These are phyloP conservation scores for Allantophomopsis lycopodina DNA, from an alignment of 2,329 filamentous ascomycete genomes.

Conservation along the genomic window DNA sequence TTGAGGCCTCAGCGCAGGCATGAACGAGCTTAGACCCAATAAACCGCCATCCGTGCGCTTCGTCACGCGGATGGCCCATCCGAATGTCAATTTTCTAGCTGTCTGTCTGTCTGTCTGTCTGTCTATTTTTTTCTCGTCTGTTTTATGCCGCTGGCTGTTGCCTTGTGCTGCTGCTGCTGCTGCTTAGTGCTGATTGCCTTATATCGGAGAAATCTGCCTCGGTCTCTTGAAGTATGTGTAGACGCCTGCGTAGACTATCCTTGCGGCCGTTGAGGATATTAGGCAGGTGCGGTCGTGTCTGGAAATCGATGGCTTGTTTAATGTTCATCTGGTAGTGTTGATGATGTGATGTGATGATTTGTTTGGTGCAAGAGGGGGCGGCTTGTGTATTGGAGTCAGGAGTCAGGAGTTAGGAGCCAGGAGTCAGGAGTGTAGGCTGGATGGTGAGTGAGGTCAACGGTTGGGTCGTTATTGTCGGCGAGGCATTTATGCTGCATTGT, in stretches of 20 bases:
- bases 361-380: conserved; percentile 53
- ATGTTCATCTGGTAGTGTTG: conserved; percentile 65
- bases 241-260: conserved; percentile 76
- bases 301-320: conserved; percentile 62
- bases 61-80: conserved; percentile 71
- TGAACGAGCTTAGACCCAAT: conserved; percentile 19
- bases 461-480: no score
- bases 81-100: conserved; percentile 59
- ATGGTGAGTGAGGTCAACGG: no score
- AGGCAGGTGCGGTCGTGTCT: conserved; percentile 55
- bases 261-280: conserved; percentile 58
- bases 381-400: conserved; percentile 62
- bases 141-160: background rate
- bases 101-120: no score
- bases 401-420: no score
- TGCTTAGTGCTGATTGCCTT: background rate
- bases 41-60: conserved; percentile 68
- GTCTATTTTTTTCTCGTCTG: background rate
- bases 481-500: no score
- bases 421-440: conserved; percentile 32
- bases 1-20: no score
- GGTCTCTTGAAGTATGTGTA: conserved; percentile 71
- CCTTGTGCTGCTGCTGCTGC: no score
- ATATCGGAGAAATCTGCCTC: conserved; percentile 84
- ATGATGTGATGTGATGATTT: conserved; percentile 53